phyloP scores from a whole-genome alignment of 768 basidiomycete species.

The Cyathus striatus region DNA sequence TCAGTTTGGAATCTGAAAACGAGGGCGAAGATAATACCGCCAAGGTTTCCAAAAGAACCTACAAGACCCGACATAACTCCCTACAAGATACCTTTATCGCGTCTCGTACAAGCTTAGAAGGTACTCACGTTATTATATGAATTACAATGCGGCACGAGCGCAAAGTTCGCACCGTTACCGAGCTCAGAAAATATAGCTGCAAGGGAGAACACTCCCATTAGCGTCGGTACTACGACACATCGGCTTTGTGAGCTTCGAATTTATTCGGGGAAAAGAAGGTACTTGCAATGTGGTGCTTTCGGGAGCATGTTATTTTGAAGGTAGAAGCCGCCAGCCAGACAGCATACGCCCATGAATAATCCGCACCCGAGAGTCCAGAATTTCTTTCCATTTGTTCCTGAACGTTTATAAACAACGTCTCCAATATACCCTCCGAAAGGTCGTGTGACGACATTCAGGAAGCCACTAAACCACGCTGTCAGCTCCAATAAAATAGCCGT shows the following conservation, averaged over 20 bases:
- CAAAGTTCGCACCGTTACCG: slow-evolving; percentile 46
- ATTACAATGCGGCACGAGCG: slow-evolving; percentile 47
- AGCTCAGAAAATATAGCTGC: slow-evolving; percentile 36
- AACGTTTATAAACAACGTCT: slow-evolving; percentile 37
- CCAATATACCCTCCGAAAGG: slow-evolving; percentile 45
- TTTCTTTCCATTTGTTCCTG: slow-evolving; percentile 44
- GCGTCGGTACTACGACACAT: slow-evolving; percentile 19
- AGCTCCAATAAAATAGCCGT: neutral
- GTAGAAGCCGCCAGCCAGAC: slow-evolving; percentile 43
- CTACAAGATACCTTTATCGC: too few species aligned
- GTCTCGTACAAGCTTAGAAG: too few species aligned
- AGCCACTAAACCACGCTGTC: slow-evolving; percentile 31
- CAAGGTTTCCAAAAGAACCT: slow-evolving; percentile 30
- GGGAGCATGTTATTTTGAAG: slow-evolving; percentile 12
- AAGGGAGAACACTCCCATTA: slow-evolving; percentile 34
- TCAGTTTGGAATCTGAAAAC: slow-evolving; percentile 41
- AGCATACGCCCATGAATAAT: slow-evolving; percentile 35
- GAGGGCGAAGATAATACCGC: slow-evolving; percentile 44
- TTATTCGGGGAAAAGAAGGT: neutral
- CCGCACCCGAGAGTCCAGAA: slow-evolving; percentile 38
- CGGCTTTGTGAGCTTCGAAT: neutral
- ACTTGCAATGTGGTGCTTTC: slow-evolving; percentile 29
- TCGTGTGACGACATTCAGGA: slow-evolving; percentile 47
- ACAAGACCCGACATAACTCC: slow-evolving; percentile 32
- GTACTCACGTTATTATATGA: slow-evolving; percentile 22